Evolutionary conservation across 1,139 yeast genomes (phyloP).

Genomic region (Pichia sp.): DNA sequence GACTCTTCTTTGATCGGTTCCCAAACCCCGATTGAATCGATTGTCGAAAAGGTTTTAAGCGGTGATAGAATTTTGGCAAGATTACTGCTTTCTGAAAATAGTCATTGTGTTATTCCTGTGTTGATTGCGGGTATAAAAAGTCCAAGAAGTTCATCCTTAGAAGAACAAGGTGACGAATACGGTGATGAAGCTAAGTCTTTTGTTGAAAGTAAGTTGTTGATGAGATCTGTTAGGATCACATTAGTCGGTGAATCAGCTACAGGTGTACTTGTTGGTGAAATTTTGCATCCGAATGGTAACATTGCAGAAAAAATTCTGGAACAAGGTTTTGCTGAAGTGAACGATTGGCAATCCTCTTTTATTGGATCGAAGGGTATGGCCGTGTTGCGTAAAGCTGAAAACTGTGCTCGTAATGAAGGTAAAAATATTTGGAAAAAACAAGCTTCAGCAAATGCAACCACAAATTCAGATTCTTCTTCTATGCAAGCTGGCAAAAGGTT

Average conservation of each 20-base stretch:
- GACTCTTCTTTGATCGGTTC: constrained; percentile 30
- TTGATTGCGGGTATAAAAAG: constrained; percentile 66
- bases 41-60: constrained; percentile 67
- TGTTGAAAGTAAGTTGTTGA: constrained; percentile 60
- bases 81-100: constrained; percentile 35
- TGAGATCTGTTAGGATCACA: constrained; percentile 50
- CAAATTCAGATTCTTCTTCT: constrained; percentile 13
- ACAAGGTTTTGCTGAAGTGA: constrained; percentile 64
- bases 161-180: constrained; percentile 33
- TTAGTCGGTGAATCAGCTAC: constrained; percentile 54
- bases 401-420: constrained; percentile 52
- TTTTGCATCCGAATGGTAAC: constrained; percentile 67
- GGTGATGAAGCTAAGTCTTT: constrained; percentile 62
- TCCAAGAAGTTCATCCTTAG: constrained; percentile 54
- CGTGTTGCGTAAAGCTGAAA: constrained; percentile 56
- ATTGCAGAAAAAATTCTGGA: constrained; percentile 61
- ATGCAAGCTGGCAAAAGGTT: constrained; percentile 38
- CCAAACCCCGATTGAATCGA: constrained; percentile 39
- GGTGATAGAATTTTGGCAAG: constrained; percentile 71
- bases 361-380: constrained; percentile 63
- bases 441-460: constrained; percentile 16
- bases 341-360: constrained; percentile 76
- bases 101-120: constrained; percentile 46
- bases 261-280: constrained; percentile 54
- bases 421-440: constrained; percentile 52